phyloP scores from a whole-genome alignment of 345 rosid species.

The Lumnitzera racemosa region DNA sequence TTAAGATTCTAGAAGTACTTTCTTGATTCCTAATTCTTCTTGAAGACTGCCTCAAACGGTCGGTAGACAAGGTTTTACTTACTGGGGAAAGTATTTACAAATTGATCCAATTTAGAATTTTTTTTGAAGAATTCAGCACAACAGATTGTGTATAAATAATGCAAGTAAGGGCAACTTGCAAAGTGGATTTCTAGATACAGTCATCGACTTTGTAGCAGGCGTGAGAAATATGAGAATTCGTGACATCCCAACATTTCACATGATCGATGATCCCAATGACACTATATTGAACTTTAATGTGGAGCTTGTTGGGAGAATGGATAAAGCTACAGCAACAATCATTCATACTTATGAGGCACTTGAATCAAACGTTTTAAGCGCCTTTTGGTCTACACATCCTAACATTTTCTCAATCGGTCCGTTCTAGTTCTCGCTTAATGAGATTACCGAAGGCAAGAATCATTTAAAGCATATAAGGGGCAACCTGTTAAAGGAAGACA shows the following conservation, averaged over 20 bases:
- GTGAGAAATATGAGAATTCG: background rate
- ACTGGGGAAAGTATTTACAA: no score
- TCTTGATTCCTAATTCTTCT: no score
- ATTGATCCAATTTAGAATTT: no score
- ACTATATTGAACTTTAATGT: background rate
- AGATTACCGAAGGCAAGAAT: background rate
- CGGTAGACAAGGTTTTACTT: no score
- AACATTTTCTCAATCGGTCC: background rate
- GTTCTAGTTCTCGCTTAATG: background rate
- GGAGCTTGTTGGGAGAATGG: background rate
- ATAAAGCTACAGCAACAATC: background rate
- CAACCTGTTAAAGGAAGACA: conserved; percentile 1
- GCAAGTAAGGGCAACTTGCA: background rate
- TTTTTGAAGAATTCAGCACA: no score
- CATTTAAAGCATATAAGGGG: background rate
- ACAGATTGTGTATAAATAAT: background rate
- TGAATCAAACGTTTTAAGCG: background rate
- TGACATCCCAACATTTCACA: background rate
- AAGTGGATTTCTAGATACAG: no score
- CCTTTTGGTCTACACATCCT: conserved; percentile 1
- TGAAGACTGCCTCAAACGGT: no score
- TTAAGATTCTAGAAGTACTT: no score
- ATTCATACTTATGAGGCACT: conserved; percentile 5
- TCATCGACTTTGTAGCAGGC: background rate
- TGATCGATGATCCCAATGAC: background rate